Percentiles rank a stretch among this genome's conserved stretches.
phyloP scores from a whole-genome alignment of 352 stramenopile species.

The Phytopythium delawarense region DNA sequence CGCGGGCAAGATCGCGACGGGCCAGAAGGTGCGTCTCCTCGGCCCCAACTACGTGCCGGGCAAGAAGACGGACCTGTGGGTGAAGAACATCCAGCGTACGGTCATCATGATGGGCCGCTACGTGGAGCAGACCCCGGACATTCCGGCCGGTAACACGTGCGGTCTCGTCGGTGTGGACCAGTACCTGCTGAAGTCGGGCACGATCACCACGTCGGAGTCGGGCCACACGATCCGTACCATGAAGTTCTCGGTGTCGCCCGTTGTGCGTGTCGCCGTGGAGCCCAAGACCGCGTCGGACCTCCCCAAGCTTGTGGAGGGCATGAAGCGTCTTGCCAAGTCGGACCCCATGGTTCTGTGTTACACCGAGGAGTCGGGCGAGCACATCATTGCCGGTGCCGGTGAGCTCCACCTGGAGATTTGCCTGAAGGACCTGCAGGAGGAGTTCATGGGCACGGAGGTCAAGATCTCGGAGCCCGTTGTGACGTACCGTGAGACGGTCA shows the following conservation, averaged over 20 bases:
- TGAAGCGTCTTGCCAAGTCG: constrained; percentile 99
- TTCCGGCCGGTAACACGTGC: constrained; percentile 99
- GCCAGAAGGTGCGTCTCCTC: constrained; percentile 99
- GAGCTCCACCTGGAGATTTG: constrained; percentile 99
- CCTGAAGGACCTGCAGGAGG: constrained; percentile 99
- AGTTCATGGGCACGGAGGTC: constrained; percentile 99
- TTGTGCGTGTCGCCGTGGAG: constrained; percentile 99
- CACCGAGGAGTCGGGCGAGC: constrained; percentile 99
- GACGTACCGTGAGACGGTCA: constrained; percentile 99
- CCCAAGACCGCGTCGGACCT: constrained; percentile 98
- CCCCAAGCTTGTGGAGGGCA: constrained; percentile 99
- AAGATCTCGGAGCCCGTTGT: constrained; percentile 99
- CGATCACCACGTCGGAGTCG: constrained; percentile 97
- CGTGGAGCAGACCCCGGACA: constrained; percentile 97
- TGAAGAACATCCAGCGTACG: constrained; percentile 99
- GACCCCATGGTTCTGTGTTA: constrained; percentile 99
- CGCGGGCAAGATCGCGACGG: constrained; percentile 97
- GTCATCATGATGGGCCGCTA: constrained; percentile 99
- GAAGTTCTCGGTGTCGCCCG: constrained; percentile 99
- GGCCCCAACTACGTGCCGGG: constrained; percentile 99
- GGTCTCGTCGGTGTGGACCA: constrained; percentile 99
- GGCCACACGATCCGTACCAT: constrained; percentile 99
- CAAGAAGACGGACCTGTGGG: constrained; percentile 99
- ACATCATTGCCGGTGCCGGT: constrained; percentile 99
- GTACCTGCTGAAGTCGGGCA: constrained; percentile 99